Conservation (phyloP, 164 flowering plant genomes). For the Tetracentron sinense region DNA sequence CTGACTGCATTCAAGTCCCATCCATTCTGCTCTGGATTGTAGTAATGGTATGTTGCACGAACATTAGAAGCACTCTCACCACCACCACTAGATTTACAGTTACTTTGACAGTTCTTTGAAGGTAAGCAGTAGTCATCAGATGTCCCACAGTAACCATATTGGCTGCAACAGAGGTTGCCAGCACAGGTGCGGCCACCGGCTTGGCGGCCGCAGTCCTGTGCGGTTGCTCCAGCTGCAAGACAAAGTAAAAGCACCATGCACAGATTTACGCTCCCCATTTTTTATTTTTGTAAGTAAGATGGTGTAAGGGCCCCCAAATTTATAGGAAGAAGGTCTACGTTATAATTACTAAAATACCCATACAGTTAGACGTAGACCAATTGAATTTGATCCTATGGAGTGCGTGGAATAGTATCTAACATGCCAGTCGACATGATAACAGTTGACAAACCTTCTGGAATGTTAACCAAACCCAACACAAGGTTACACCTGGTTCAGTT, state of each 20-base stretch:
- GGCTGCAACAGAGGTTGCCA: slow-evolving; percentile 39
- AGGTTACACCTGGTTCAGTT: no score
- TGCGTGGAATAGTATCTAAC: no score
- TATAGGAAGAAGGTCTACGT: no score
- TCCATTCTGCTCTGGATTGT: slow-evolving; percentile 34
- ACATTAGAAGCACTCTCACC: slow-evolving; percentile 34
- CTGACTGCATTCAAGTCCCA: slow-evolving; percentile 42
- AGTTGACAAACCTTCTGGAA: no score
- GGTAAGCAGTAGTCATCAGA: slow-evolving; percentile 28
- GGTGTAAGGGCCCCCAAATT: neutral
- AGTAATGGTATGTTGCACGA: slow-evolving; percentile 42
- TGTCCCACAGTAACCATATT: slow-evolving; percentile 36
- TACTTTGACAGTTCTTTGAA: slow-evolving; percentile 35
- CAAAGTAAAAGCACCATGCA: slow-evolving; percentile 6
- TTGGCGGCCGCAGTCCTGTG: slow-evolving; percentile 37
- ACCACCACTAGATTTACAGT: slow-evolving; percentile 20
- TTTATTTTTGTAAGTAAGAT: neutral
- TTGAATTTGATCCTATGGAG: no score
- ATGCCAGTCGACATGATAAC: no score
- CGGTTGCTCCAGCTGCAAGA: slow-evolving; percentile 14
- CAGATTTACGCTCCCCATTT: slow-evolving; percentile 3
- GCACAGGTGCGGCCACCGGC: slow-evolving; percentile 37
- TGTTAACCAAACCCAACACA: no score
- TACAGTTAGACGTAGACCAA: no score
- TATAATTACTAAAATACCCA: no score